Percentiles rank a stretch among this genome's conserved stretches.
Evolutionary conservation across 148 eudicot genomes (phyloP).

Genomic region (Salicornia ramosissima): DNA sequence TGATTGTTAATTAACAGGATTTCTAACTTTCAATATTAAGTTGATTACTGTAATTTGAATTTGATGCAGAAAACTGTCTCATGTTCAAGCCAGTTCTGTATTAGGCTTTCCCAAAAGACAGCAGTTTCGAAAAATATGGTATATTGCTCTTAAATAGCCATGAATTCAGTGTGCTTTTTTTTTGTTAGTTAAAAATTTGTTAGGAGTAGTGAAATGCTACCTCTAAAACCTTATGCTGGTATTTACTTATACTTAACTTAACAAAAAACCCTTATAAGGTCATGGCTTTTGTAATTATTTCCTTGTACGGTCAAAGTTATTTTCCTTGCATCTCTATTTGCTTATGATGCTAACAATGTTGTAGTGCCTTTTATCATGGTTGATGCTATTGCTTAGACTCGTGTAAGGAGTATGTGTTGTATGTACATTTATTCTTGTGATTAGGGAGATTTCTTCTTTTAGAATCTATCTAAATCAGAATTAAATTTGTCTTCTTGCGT

Average conservation of each 20-base stretch:
- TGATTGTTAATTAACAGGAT: background rate
- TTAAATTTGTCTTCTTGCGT: background rate
- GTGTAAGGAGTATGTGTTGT: background rate
- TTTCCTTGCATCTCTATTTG: background rate
- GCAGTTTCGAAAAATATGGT: conserved; percentile 68
- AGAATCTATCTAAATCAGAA: too few species aligned
- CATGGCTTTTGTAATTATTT: too few species aligned
- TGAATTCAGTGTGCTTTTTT: background rate
- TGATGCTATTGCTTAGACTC: background rate
- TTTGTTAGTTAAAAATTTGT: background rate
- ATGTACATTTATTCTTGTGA: background rate
- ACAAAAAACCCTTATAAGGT: too few species aligned
- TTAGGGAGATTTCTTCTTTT: background rate
- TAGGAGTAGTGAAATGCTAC: background rate
- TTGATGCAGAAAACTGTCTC: conserved; percentile 49
- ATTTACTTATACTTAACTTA: too few species aligned
- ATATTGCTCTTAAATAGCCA: conserved; percentile 20
- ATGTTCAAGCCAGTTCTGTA: conserved; percentile 45
- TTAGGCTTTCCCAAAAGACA: conserved; percentile 51
- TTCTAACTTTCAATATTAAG: background rate
- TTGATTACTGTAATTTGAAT: conserved; percentile 14
- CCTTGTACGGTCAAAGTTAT: background rate
- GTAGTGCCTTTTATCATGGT: background rate
- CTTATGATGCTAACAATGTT: background rate
- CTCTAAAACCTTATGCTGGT: background rate